Percentiles rank a stretch among this genome's conserved stretches.
Conservation (phyloP, 163 green algal genomes). For the Trebouxia gelatinosa region DNA sequence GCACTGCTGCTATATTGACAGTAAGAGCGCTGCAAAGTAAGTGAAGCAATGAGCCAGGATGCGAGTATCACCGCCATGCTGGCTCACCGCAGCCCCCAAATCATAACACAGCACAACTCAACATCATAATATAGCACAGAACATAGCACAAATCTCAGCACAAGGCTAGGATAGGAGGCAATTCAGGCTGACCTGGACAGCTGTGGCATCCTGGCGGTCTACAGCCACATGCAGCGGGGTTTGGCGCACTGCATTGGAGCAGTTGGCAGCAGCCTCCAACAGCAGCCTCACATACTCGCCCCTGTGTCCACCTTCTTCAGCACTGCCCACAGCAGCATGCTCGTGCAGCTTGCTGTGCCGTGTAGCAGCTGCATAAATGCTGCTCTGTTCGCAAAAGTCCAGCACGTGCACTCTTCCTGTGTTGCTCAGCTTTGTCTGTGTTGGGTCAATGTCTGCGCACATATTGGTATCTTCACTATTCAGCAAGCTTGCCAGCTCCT, state of each 20-base stretch:
- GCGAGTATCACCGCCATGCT: slow-evolving; percentile 25
- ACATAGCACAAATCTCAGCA: too few relatives aligned
- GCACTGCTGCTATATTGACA: too few relatives aligned
- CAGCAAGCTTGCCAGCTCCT: too few relatives aligned
- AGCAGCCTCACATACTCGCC: background rate
- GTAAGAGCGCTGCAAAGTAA: too few relatives aligned
- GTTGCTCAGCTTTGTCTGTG: background rate
- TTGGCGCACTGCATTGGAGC: slow-evolving; percentile 49
- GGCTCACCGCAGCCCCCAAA: too few relatives aligned
- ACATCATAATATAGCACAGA: too few relatives aligned
- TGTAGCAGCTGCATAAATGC: background rate
- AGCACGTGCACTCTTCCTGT: background rate
- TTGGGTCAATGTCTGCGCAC: too few relatives aligned
- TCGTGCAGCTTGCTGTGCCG: background rate
- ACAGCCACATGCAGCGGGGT: slow-evolving; percentile 73
- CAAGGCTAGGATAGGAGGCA: too few relatives aligned
- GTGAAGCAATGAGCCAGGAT: background rate
- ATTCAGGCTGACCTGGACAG: background rate
- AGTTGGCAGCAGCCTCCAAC: slow-evolving; percentile 64
- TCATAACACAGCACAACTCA: too few relatives aligned
- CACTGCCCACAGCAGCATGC: background rate
- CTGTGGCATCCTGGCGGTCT: background rate
- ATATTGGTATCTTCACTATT: too few relatives aligned
- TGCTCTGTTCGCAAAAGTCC: slow-evolving; percentile 15
- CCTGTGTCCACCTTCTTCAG: background rate